Evolutionary conservation across 768 basidiomycete species (phyloP), one percentile per base, ranked within the genome.

Genomic region (Coprinopsis strossmayeri): DNA sequence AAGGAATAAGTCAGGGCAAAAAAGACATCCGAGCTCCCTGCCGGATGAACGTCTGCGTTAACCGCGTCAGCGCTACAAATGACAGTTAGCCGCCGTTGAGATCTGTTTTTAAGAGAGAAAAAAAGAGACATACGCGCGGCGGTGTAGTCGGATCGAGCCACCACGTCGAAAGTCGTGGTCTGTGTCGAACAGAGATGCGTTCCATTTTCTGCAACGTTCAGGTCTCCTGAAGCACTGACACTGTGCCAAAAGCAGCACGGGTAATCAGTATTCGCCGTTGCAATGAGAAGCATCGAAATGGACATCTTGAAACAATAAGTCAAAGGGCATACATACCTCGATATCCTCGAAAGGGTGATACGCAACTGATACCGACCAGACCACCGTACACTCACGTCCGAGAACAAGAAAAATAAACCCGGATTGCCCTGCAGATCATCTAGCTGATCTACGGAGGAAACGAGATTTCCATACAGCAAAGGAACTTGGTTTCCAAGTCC

Each of bases 331-430:
- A 53, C 82, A 76, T 70, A 83, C 91, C 78, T 80, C 57, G 82
- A 83, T 58, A 89, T 78, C 59, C 78, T 77, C 64, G 89, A 71
- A 45, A 94, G 72, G 43, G 77, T 82, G 47, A 91, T 74, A 45
- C 81, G 78, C 47, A 94, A 72, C 59, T 81, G 78, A 67, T 84
- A 96, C 15, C 73, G 76, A 5, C 92, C 92, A 21, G 78, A 73
- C 70, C 77, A 78, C 15, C 89, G 78, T 49, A 95, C 80, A 61
- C 89, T 91, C 57, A 90, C 89, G 64, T 96, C 92, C 5, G 92
- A 84, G 59, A 94, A 96, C 46, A 92, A 67, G 58, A 96, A 93
- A 64, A 87, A 93, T 38, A 89, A 70, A n/a, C 91, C 87, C 57
- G 74, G 72, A 43, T 84, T 81, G 49, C 89, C 89, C 62, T 87